These are phyloP conservation scores for Trichoderma arundinaceum DNA, from an alignment of 2,329 filamentous ascomycete genomes.

Conservation along the genomic window DNA sequence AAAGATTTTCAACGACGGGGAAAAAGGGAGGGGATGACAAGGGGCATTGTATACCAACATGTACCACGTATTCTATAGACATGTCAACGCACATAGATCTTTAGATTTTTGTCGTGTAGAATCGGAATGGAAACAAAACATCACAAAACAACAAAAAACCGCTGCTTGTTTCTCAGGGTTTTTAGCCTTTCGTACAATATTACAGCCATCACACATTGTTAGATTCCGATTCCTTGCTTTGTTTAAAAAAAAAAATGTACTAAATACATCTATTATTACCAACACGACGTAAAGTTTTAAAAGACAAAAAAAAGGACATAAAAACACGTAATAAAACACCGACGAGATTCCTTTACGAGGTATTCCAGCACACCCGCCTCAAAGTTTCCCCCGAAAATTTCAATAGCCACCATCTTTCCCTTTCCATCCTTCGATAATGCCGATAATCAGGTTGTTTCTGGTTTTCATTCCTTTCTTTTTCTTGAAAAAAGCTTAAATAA, in stretches of 20 bases:
- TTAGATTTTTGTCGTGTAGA: conserved; percentile 15
- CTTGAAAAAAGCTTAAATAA: not conserved
- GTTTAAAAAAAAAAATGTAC: not conserved
- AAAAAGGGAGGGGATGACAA: not conserved
- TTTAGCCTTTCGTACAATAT: too few relatives aligned
- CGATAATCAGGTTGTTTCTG: not conserved
- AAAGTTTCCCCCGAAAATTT: not conserved
- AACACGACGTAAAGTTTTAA: not conserved
- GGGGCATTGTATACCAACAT: conserved; percentile 22
- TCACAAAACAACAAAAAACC: not conserved
- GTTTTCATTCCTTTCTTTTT: not conserved
- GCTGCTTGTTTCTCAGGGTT: too few relatives aligned
- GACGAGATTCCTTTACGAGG: not conserved
- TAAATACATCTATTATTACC: conserved; percentile 15
- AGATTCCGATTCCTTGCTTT: too few relatives aligned
- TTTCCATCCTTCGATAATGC: not conserved
- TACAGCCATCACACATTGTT: not conserved
- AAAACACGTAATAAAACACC: not conserved
- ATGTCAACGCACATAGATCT: conserved; percentile 13
- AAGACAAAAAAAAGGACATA: not conserved
- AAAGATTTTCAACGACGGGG: not conserved
- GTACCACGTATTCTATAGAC: conserved; percentile 21
- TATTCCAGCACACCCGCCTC: not conserved
- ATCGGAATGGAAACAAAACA: not conserved
- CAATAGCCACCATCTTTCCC: not conserved